A percentile compares a stretch with the other conserved stretches of the same genome.
These are phyloP conservation scores for Phytophthora crassamura DNA, from an alignment of 352 stramenopile genomes.

Conservation along the genomic window DNA sequence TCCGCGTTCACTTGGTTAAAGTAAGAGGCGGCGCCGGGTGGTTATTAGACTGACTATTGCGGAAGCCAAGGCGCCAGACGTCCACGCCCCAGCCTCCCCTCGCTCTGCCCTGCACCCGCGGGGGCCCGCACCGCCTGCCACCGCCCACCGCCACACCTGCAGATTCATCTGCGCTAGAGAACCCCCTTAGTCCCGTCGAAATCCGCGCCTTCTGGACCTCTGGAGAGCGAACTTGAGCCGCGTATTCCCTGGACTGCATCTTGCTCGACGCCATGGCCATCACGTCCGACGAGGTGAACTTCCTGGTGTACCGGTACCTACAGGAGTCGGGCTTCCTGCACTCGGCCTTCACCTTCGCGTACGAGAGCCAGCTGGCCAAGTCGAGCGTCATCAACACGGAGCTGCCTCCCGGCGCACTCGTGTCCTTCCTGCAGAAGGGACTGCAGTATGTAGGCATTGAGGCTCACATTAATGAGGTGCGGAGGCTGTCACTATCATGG, in stretches of 20 bases:
- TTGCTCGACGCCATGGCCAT: slow-evolving; percentile 74
- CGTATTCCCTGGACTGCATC: neutral
- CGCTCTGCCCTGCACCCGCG: slow-evolving; percentile 20
- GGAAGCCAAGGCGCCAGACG: slow-evolving; percentile 35
- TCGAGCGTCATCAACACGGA: slow-evolving; percentile 93
- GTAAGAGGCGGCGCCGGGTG: slow-evolving; percentile 16
- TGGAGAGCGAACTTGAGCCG: no score
- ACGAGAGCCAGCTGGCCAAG: slow-evolving; percentile 97
- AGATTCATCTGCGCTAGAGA: slow-evolving; percentile 1
- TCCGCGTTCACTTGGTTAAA: no score
- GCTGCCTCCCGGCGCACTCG: slow-evolving; percentile 96
- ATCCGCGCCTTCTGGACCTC: neutral
- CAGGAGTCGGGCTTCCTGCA: slow-evolving; percentile 98
- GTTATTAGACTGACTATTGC: slow-evolving; percentile 44
- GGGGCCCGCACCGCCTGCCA: slow-evolving; percentile 14
- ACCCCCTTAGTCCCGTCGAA: neutral
- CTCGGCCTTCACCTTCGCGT: slow-evolving; percentile 98
- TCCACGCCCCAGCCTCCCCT: slow-evolving; percentile 19
- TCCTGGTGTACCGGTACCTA: slow-evolving; percentile 98
- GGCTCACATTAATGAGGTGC: slow-evolving; percentile 89
- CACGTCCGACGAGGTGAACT: slow-evolving; percentile 98
- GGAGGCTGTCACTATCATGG: neutral
- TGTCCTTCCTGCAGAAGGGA: slow-evolving; percentile 99
- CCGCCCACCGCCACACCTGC: slow-evolving; percentile 6
- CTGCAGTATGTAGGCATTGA: slow-evolving; percentile 95